Evolutionary conservation across 2,329 filamentous ascomycete genomes (phyloP).

Genomic region (Fusarium palustre): DNA sequence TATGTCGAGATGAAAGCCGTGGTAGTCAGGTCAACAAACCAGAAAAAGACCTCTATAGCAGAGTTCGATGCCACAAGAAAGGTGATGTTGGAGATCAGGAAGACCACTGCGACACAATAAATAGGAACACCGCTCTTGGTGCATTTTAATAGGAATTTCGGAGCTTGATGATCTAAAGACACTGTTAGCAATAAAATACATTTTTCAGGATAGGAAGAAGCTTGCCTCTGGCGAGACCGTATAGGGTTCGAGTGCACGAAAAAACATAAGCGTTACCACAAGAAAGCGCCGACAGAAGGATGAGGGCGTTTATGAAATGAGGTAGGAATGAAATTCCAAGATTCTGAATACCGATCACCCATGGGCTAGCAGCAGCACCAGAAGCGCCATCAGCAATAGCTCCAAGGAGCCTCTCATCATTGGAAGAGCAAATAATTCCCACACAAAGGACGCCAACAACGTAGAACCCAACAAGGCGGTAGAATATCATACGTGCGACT

Average conservation of each 20-base stretch:
- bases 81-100: slow-evolving; percentile 60
- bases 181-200: neutral
- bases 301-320: slow-evolving; percentile 70
- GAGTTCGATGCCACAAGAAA: slow-evolving; percentile 62
- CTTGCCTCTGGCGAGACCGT: slow-evolving; percentile 55
- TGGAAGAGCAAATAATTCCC: slow-evolving; percentile 65
- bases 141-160: slow-evolving; percentile 64
- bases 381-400: slow-evolving; percentile 60
- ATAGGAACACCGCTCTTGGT: slow-evolving; percentile 69
- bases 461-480: slow-evolving; percentile 77
- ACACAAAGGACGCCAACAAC: slow-evolving; percentile 70
- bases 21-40: slow-evolving; percentile 66
- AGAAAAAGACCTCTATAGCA: slow-evolving; percentile 61
- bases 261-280: slow-evolving; percentile 62
- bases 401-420: slow-evolving; percentile 54
- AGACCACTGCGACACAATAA: slow-evolving; percentile 61
- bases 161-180: slow-evolving; percentile 55
- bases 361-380: slow-evolving; percentile 68
- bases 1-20: slow-evolving; percentile 69
- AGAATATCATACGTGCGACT: slow-evolving; percentile 79
- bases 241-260: slow-evolving; percentile 58
- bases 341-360: slow-evolving; percentile 67
- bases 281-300: slow-evolving; percentile 64
- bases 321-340: slow-evolving; percentile 63
- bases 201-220: neutral